phyloP scores from a whole-genome alignment of 2,329 filamentous ascomycete genomes.

The Daldinia sp. region DNA sequence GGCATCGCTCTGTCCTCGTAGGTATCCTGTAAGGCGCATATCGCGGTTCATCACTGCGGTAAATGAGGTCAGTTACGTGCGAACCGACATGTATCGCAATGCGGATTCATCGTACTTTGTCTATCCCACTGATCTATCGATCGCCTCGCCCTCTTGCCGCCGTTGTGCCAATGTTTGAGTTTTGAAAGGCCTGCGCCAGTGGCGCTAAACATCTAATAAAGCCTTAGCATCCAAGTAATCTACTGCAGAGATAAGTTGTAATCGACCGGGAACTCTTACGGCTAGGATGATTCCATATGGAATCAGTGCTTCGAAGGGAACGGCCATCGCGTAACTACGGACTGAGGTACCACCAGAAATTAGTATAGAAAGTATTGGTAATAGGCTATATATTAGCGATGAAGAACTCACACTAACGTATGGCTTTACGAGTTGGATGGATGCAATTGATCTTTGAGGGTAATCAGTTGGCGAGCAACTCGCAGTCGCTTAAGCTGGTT shows the following conservation, averaged over 20 bases:
- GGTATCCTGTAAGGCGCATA: slow-evolving; percentile 68
- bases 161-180: slow-evolving; percentile 69
- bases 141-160: slow-evolving; percentile 70
- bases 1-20: slow-evolving; percentile 69
- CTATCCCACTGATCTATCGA: slow-evolving; percentile 73
- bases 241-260: slow-evolving; percentile 2
- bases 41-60: slow-evolving; percentile 74
- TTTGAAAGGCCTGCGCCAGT: slow-evolving; percentile 69
- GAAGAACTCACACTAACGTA: slow-evolving; percentile 19
- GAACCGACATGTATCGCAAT: slow-evolving; percentile 10
- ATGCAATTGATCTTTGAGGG: slow-evolving; percentile 21
- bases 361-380: slow-evolving; percentile 5
- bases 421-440: slow-evolving; percentile 6
- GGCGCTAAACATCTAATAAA: slow-evolving; percentile 70
- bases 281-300: slow-evolving; percentile 73
- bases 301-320: slow-evolving; percentile 73
- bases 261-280: slow-evolving; percentile 57
- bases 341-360: slow-evolving; percentile 19
- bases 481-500: slow-evolving; percentile 10
- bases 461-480: slow-evolving; percentile 16
- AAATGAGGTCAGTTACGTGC: slow-evolving; percentile 34
- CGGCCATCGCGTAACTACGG: slow-evolving; percentile 62
- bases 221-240: slow-evolving; percentile 40
- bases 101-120: slow-evolving; percentile 69
- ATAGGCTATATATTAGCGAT: neutral